Percentiles rank a stretch among this genome's conserved stretches.
Conservation (phyloP, 805 yeast genomes). For the Ogataea sp. region DNA sequence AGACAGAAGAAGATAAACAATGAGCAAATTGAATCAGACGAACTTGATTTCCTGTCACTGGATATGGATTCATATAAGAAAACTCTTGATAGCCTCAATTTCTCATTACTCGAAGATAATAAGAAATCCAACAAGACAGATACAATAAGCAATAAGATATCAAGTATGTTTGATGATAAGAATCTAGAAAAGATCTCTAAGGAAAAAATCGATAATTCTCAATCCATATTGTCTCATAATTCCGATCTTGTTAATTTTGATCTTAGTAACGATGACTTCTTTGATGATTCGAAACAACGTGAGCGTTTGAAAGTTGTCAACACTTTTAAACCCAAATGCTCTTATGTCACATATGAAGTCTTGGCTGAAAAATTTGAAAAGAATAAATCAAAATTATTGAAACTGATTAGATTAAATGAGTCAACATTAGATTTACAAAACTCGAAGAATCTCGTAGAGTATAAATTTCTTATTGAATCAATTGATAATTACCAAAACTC, state of each 20-base stretch:
- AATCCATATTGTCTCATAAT: too few species aligned
- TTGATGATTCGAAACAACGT: background rate
- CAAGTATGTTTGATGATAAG: background rate
- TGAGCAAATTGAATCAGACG: background rate
- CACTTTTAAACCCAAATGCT: background rate
- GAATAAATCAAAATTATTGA: conserved; percentile 2
- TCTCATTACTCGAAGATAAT: background rate
- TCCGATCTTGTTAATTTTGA: too few species aligned
- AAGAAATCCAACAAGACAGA: background rate
- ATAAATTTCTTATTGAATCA: conserved; percentile 40
- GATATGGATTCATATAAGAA: background rate
- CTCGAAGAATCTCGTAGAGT: too few species aligned
- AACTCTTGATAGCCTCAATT: too few species aligned
- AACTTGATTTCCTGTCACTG: background rate
- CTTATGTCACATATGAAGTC: conserved; percentile 7
- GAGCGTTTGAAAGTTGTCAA: background rate
- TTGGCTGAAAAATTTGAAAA: conserved; percentile 5
- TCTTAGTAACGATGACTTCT: background rate
- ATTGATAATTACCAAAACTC: conserved; percentile 30
- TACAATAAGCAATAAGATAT: background rate
- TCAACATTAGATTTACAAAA: background rate
- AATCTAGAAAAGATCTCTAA: too few species aligned
- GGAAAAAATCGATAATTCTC: too few species aligned
- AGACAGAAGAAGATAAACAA: background rate
- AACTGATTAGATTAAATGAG: conserved; percentile 5